Evolutionary conservation across 169 alveolate species (phyloP), one percentile per base, ranked within the genome.

Genomic region (Cryptosporidium ryanae): DNA sequence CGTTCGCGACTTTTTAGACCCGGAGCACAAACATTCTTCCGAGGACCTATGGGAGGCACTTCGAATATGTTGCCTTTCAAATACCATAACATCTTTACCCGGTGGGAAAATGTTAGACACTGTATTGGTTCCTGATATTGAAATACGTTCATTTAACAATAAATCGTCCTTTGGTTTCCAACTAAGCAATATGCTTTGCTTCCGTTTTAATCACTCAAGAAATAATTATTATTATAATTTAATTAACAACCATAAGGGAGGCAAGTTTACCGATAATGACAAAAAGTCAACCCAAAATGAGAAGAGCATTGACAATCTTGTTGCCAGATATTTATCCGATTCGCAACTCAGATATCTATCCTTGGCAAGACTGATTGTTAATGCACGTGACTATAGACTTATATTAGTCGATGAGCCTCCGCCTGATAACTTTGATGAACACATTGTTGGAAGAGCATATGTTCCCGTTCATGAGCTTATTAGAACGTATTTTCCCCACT

Each of bases 371-470:
- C 76, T 90, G 52, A 68, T 84, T 17, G 84, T 81, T 18, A 55
- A 65, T 23, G 91, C 90, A 8, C 49, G 87, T 32, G 67, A 65
- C 43, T 82, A 76, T 27, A 90, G 93, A 12, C 57, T 90, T n/a
- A 82, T 90, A 64, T 70, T 90, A 34, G 91, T 90, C 1, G 93
- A 90, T 44, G 93, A 90, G 52, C 93, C 93, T 61, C 93, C 93
- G 3, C 91, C 93, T 8, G 93, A 83, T 31, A 82, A 82, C 2
- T 66, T 65, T 46, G 91, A 71, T 49, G 82, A 48, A 8, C 83
- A 63, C 12, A 23, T 54, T 29, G 38, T 34, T 59, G 87, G 61
- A 18, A 76, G 38, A 23, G 21, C 76, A 15, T 76, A 76, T 25
- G 59, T 76, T 1, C 87, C 87, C 27, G 87, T 76, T 12, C 87